phyloP scores from a whole-genome alignment of 345 rosid species.

The Excoecaria agallocha region DNA sequence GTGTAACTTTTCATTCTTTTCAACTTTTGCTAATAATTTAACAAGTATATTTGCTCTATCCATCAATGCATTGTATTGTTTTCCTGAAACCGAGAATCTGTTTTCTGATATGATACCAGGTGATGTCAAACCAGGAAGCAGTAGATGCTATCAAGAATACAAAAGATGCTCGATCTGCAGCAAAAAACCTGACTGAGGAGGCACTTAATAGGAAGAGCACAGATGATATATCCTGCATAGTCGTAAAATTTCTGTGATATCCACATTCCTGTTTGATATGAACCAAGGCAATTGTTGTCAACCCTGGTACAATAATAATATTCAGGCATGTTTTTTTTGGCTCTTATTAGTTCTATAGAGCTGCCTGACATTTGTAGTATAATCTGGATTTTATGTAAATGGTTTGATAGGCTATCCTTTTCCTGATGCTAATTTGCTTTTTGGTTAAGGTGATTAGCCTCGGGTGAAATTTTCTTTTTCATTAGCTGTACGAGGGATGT shows the following conservation, averaged over 20 bases:
- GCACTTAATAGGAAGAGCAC: conserved; percentile 66
- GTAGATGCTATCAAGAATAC: conserved; percentile 55
- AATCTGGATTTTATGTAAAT: neutral
- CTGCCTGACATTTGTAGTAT: neutral
- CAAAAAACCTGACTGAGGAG: conserved; percentile 79
- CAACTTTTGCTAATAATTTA: neutral
- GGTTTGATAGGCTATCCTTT: neutral
- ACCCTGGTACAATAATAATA: neutral
- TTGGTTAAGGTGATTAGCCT: too few species aligned
- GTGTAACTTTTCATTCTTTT: neutral
- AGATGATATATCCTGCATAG: conserved; percentile 88
- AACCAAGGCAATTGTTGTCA: neutral
- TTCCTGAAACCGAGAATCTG: neutral
- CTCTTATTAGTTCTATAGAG: neutral
- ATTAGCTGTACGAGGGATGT: too few species aligned
- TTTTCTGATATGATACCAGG: conserved; percentile 38
- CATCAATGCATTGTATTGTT: neutral
- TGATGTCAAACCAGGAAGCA: conserved; percentile 88
- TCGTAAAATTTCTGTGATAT: conserved; percentile 62
- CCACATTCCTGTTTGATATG: conserved; percentile 4
- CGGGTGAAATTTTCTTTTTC: too few species aligned
- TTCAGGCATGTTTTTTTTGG: conserved; percentile 12
- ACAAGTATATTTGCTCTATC: too few species aligned
- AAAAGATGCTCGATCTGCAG: conserved; percentile 78
- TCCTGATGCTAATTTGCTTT: neutral